Evolutionary conservation across 2,329 filamentous ascomycete species (phyloP).

Genomic region (Onygena corvina): DNA sequence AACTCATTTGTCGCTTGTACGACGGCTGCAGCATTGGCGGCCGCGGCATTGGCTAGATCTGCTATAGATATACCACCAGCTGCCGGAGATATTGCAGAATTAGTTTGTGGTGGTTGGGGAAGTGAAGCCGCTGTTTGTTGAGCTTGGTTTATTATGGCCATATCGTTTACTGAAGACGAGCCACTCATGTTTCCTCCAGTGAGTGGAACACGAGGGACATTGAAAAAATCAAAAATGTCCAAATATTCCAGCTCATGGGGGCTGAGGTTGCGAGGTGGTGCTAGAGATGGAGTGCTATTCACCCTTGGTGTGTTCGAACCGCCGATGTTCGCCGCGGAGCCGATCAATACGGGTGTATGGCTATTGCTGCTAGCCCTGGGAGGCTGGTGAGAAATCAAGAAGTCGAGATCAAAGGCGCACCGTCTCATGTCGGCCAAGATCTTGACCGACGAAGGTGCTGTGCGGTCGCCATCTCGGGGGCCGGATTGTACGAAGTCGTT

Average conservation of each 20-base stretch:
- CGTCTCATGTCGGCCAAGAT: constrained; percentile 86
- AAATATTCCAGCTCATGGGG: constrained; percentile 80
- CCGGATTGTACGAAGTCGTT: constrained; percentile 56
- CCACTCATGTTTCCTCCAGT: not conserved
- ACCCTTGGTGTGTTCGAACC: constrained; percentile 11
- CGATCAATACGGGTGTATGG: constrained; percentile 22
- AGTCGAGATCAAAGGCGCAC: constrained; percentile 80
- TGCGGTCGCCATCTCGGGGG: constrained; percentile 46
- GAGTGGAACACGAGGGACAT: constrained; percentile 63
- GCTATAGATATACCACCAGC: not conserved
- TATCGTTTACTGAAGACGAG: not conserved
- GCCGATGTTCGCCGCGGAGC: not conserved
- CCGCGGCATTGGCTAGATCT: constrained; percentile 5
- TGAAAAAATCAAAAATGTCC: constrained; percentile 92
- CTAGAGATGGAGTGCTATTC: constrained; percentile 10
- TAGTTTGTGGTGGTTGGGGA: not conserved
- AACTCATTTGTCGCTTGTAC: constrained; percentile 23
- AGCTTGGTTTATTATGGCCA: not conserved
- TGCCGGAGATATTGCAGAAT: not conserved
- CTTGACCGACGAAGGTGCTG: constrained; percentile 69
- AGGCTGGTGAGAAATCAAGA: constrained; percentile 75
- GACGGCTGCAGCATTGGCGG: not conserved
- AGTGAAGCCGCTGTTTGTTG: not conserved
- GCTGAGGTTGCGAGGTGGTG: constrained; percentile 50
- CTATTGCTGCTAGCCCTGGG: constrained; percentile 26